These are phyloP conservation scores for Triangularia setosa DNA, from an alignment of 2,329 filamentous ascomycete species.

Conservation along the genomic window DNA sequence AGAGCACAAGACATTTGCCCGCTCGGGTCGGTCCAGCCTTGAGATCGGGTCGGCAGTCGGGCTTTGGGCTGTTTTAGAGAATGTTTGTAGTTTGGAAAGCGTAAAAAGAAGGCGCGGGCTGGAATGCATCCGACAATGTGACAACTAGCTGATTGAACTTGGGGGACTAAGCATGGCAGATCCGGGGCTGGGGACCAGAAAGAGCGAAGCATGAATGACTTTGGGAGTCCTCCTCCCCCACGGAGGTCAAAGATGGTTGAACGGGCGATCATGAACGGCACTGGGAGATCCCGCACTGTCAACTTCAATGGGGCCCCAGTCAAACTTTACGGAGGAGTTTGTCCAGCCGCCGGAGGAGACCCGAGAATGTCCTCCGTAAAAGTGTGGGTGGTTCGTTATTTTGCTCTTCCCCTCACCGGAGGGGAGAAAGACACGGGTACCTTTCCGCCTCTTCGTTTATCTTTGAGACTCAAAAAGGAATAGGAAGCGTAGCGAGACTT, in stretches of 20 bases:
- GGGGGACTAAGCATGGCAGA: constrained; percentile 3
- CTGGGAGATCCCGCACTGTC: neutral
- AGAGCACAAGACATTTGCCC: neutral
- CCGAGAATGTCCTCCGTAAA: neutral
- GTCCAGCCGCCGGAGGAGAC: neutral
- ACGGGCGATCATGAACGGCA: neutral
- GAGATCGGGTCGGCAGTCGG: constrained; percentile 7
- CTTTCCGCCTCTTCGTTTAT: neutral
- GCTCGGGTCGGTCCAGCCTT: neutral
- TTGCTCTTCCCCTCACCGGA: no score
- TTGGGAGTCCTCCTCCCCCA: neutral
- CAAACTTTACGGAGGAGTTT: neutral
- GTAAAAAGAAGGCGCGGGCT: neutral
- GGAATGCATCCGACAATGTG: constrained; percentile 18
- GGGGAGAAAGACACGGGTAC: no score
- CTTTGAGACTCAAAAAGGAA: neutral
- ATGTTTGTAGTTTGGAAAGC: neutral
- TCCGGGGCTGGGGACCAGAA: constrained; percentile 10
- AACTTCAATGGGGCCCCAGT: neutral
- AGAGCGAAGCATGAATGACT: constrained; percentile 9
- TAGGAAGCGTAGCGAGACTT: neutral
- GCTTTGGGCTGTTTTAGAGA: constrained; percentile 1
- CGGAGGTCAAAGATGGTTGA: neutral
- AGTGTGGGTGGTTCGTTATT: neutral
- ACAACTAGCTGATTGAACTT: constrained; percentile 15